Percentiles rank a stretch among this genome's conserved stretches.
Conservation (phyloP, 345 rosid genomes). For the Clarkia xantiana region DNA sequence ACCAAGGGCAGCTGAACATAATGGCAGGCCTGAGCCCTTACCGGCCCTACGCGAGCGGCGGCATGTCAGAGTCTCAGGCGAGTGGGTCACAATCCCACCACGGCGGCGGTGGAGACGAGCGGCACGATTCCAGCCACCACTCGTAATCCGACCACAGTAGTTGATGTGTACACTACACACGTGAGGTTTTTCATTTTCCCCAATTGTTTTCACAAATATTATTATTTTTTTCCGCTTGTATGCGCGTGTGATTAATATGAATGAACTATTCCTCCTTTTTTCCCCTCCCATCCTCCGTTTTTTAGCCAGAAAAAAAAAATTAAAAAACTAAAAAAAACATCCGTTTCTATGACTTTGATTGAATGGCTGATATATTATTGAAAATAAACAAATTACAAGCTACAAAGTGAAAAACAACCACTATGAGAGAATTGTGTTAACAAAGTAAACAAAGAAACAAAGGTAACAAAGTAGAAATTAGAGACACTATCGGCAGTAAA, state of each 20-base stretch:
- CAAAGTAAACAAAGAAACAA: too few species aligned
- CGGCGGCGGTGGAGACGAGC: conserved; percentile 42
- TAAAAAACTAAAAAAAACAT: too few species aligned
- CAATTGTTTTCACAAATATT: background rate
- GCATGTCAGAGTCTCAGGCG: conserved; percentile 51
- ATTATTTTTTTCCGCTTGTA: conserved; percentile 3
- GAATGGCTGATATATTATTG: too few species aligned
- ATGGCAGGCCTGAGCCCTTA: conserved; percentile 56
- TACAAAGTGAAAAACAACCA: too few species aligned
- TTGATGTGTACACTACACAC: conserved; percentile 11
- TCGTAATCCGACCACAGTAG: conserved; percentile 18
- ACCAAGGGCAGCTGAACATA: conserved; percentile 54
- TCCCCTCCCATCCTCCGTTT: too few species aligned
- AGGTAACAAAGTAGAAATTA: too few species aligned
- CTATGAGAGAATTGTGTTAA: too few species aligned
- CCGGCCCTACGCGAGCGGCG: conserved; percentile 26
- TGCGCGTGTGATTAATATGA: conserved; percentile 2
- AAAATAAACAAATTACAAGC: too few species aligned
- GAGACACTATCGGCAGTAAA: too few species aligned
- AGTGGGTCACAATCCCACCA: conserved; percentile 62
- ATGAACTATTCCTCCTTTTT: background rate
- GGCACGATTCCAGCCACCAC: conserved; percentile 44
- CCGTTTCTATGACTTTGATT: too few species aligned
- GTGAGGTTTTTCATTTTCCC: conserved; percentile 22
- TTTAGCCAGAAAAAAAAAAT: too few species aligned